These are phyloP conservation scores for Hypholoma fasciculare DNA, from an alignment of 768 basidiomycete genomes.

Conservation along the genomic window DNA sequence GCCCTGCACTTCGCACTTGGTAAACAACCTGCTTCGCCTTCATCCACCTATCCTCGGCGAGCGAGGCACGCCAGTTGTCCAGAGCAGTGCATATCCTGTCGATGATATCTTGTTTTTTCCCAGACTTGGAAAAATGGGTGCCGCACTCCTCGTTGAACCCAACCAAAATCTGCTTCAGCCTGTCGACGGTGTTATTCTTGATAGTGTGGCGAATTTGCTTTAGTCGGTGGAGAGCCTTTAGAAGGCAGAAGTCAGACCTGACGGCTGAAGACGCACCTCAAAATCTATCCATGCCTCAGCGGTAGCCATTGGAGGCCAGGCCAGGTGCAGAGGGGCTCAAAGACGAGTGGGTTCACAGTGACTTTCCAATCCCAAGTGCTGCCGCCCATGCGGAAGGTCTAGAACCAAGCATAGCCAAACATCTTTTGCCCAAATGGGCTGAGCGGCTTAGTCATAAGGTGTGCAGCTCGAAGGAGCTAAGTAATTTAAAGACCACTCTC, in stretches of 20 bases:
- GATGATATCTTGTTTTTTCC: slow-evolving; percentile 87
- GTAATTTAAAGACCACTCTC: background rate
- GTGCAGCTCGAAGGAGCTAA: too few relatives aligned
- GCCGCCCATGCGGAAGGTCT: background rate
- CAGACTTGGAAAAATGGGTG: slow-evolving; percentile 67
- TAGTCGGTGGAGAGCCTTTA: slow-evolving; percentile 14
- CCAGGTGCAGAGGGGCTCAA: background rate
- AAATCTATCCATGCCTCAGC: slow-evolving; percentile 70
- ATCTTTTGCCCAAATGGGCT: background rate
- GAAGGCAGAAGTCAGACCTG: background rate
- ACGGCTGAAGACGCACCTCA: slow-evolving; percentile 49
- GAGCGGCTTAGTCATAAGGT: background rate
- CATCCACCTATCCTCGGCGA: slow-evolving; percentile 64
- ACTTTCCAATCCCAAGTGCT: background rate
- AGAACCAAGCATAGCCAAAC: background rate
- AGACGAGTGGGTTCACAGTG: background rate
- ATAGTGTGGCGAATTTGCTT: slow-evolving; percentile 72
- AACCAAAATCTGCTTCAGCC: slow-evolving; percentile 77
- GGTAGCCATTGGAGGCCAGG: slow-evolving; percentile 50
- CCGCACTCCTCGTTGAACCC: slow-evolving; percentile 80
- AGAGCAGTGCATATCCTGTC: slow-evolving; percentile 66
- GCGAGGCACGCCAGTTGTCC: slow-evolving; percentile 58
- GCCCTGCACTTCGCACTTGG: slow-evolving; percentile 64
- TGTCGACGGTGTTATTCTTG: slow-evolving; percentile 81
- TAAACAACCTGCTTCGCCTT: slow-evolving; percentile 67